Conservation (phyloP, 192 early-diverging fungal species). For the Radiomyces spectabilis region DNA sequence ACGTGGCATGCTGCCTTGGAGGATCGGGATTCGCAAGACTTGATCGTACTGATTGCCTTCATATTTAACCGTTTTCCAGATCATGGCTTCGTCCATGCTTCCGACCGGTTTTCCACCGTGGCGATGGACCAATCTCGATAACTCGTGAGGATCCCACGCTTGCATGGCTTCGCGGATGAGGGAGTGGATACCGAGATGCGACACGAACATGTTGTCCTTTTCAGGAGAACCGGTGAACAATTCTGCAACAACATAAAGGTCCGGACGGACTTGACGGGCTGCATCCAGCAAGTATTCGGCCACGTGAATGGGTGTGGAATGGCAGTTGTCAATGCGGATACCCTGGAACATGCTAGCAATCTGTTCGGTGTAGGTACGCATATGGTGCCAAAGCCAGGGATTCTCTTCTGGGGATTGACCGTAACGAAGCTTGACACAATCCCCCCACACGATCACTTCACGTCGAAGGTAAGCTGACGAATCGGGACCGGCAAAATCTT, state of each 20-base stretch:
- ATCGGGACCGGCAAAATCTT: constrained; percentile 85
- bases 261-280: constrained; percentile 74
- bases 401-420: constrained; percentile 75
- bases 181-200: constrained; percentile 90
- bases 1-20: constrained; percentile 78
- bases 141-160: constrained; percentile 88
- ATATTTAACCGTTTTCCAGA: constrained; percentile 34
- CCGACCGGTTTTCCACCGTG: constrained; percentile 90
- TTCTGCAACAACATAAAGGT: constrained; percentile 97
- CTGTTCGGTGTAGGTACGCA: constrained; percentile 79
- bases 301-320: constrained; percentile 94
- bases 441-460: constrained; percentile 98
- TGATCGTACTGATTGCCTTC: constrained; percentile 10
- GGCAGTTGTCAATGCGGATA: constrained; percentile 98
- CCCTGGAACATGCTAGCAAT: constrained; percentile 91
- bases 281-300: constrained; percentile 88
- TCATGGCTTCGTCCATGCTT: constrained; percentile 66
- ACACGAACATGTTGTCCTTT: constrained; percentile 88
- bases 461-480: constrained; percentile 89
- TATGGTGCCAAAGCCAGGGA: constrained; percentile 96
- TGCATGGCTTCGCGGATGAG: constrained; percentile 98
- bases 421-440: constrained; percentile 98
- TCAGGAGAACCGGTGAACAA: constrained; percentile 97
- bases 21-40: constrained; percentile 45
- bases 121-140: constrained; percentile 84